Conservation (phyloP, 305 asterid genomes). For the Fraxinus velutina region DNA sequence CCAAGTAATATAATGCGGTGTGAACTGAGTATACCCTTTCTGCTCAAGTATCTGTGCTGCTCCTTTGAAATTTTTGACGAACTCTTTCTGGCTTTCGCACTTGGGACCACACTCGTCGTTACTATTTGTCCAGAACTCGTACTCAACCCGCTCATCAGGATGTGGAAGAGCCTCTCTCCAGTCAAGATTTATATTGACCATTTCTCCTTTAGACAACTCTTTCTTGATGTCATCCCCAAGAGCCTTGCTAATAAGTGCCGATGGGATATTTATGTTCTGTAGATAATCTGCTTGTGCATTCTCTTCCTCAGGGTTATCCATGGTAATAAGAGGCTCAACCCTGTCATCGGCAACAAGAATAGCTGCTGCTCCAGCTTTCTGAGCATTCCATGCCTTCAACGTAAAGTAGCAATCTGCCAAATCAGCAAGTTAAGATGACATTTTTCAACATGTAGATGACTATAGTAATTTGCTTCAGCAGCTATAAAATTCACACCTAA, state of each 20-base stretch:
- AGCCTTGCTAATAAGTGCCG: conserved; percentile 82
- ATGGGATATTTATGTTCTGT: conserved; percentile 78
- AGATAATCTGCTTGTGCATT: conserved; percentile 66
- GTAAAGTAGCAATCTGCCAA: conserved; percentile 85
- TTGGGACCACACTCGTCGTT: conserved; percentile 95
- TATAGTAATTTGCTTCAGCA: neutral
- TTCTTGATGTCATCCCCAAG: conserved; percentile 85
- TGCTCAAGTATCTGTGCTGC: conserved; percentile 97
- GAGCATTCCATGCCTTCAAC: conserved; percentile 95
- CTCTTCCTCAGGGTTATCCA: conserved; percentile 90
- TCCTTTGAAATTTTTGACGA: conserved; percentile 77
- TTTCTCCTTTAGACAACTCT: conserved; percentile 57
- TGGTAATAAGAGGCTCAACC: conserved; percentile 81
- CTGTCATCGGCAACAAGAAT: conserved; percentile 89
- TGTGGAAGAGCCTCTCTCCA: conserved; percentile 99
- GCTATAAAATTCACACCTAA: neutral
- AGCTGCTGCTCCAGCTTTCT: conserved; percentile 97
- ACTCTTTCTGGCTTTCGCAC: conserved; percentile 83
- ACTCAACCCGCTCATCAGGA: conserved; percentile 97
- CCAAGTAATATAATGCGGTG: conserved; percentile 96
- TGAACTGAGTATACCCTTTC: conserved; percentile 85
- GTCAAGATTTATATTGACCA: conserved; percentile 82
- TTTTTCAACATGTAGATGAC: conserved; percentile 1
- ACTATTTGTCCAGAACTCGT: conserved; percentile 94
- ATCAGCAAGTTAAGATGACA: conserved; percentile 20